Evolutionary conservation across 2,329 filamentous ascomycete species (phyloP).

Genomic region (Penicillium sp.): DNA sequence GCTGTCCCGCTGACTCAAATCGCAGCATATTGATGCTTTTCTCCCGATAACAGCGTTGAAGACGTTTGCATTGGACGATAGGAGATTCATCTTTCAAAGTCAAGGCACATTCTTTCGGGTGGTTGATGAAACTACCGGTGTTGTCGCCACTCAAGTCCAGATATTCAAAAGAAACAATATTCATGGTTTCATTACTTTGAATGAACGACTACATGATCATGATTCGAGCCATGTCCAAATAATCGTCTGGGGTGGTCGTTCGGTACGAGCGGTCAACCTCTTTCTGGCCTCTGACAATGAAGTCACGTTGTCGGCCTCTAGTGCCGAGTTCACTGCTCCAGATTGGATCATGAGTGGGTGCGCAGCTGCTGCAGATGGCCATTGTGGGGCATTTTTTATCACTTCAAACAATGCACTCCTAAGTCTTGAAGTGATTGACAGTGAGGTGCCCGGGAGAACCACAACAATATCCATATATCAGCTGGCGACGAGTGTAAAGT

Average conservation of each 20-base stretch:
- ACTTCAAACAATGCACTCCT: slow-evolving; percentile 87
- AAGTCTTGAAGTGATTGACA: slow-evolving; percentile 42
- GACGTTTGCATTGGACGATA: slow-evolving; percentile 29
- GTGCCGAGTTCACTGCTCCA: slow-evolving; percentile 51
- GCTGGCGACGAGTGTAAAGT: slow-evolving; percentile 60
- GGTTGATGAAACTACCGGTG: slow-evolving; percentile 34
- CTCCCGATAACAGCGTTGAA: slow-evolving; percentile 46
- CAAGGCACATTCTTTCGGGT: slow-evolving; percentile 40
- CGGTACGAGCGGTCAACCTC: slow-evolving; percentile 48
- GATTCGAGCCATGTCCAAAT: slow-evolving; percentile 22
- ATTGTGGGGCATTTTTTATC: slow-evolving; percentile 59
- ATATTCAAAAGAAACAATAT: slow-evolving; percentile 41
- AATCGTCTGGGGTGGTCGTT: slow-evolving; percentile 70
- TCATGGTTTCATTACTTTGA: slow-evolving; percentile 39
- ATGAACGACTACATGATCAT: slow-evolving; percentile 19
- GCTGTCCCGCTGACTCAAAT: slow-evolving; percentile 25
- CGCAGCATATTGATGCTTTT: slow-evolving; percentile 44
- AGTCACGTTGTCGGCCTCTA: slow-evolving; percentile 30
- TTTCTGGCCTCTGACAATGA: slow-evolving; percentile 20
- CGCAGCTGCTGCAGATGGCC: slow-evolving; percentile 26
- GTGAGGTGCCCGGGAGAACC: slow-evolving; percentile 17
- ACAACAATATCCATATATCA: slow-evolving; percentile 35
- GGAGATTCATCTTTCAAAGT: slow-evolving; percentile 38
- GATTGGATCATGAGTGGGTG: slow-evolving; percentile 79
- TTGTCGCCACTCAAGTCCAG: slow-evolving; percentile 30